Evolutionary conservation across 2,329 filamentous ascomycete species (phyloP).

Genomic region (Nothopassalora personata): DNA sequence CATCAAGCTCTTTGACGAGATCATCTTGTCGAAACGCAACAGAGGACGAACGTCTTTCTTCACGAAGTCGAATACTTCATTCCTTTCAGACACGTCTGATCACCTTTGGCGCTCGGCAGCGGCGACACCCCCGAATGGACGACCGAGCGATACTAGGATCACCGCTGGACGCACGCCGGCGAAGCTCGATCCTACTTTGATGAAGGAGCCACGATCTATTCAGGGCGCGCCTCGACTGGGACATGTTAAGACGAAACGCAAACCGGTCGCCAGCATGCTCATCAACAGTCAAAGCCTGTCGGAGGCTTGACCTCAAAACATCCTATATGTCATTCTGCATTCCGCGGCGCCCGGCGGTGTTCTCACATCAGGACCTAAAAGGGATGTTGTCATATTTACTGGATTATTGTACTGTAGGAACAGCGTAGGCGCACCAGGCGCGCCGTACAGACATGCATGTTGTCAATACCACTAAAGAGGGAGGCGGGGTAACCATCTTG

Average conservation of each 20-base stretch:
- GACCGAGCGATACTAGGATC: conserved; percentile 55
- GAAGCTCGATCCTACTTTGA: conserved; percentile 76
- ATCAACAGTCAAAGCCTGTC: not conserved
- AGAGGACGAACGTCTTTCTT: conserved; percentile 62
- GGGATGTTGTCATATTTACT: not conserved
- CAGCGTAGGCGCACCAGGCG: not conserved
- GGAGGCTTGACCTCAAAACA: conserved; percentile 10
- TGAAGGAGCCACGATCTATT: conserved; percentile 87
- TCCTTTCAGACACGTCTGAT: conserved; percentile 66
- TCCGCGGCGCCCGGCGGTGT: not conserved
- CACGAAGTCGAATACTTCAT: conserved; percentile 56
- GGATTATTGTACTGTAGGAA: not conserved
- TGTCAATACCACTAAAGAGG: not conserved
- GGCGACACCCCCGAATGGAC: conserved; percentile 51
- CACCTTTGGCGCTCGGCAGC: conserved; percentile 71
- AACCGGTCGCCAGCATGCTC: conserved; percentile 44
- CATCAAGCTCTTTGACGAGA: conserved; percentile 76
- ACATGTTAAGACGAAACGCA: conserved; percentile 44
- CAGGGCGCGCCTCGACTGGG: conserved; percentile 71
- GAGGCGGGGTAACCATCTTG: not conserved
- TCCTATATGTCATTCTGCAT: not conserved
- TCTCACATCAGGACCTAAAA: not conserved
- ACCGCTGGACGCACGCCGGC: conserved; percentile 62
- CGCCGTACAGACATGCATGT: not conserved
- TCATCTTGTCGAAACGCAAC: conserved; percentile 72